phyloP scores from a whole-genome alignment of 257 asterid species.

The Nicotiana sylvestris region DNA sequence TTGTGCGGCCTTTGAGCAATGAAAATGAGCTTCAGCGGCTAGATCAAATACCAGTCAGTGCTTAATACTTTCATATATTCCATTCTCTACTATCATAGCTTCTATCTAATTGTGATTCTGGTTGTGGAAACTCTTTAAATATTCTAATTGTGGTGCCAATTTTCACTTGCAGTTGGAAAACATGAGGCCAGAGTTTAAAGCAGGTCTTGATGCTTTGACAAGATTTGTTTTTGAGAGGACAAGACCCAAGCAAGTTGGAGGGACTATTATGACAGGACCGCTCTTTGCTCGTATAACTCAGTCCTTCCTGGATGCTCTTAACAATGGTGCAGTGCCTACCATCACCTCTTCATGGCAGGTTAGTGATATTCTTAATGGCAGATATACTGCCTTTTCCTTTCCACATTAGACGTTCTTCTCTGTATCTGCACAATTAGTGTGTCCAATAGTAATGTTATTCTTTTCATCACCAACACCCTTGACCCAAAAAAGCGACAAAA shows the following conservation, averaged over 20 bases:
- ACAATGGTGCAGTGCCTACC: conserved; percentile 96
- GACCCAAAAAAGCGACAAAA: neutral
- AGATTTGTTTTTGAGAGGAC: conserved; percentile 93
- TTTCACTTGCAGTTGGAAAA: conserved; percentile 54
- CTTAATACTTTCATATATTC: conserved; percentile 4
- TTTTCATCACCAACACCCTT: neutral
- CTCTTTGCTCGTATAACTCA: conserved; percentile 87
- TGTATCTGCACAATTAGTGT: neutral
- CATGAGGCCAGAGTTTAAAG: conserved; percentile 80
- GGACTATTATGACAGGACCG: conserved; percentile 94
- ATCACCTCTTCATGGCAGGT: conserved; percentile 99
- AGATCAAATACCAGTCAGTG: conserved; percentile 71
- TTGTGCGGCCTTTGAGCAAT: conserved; percentile 82
- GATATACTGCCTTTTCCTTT: neutral
- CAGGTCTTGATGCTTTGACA: conserved; percentile 88
- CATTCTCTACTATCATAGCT: neutral
- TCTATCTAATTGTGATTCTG: neutral
- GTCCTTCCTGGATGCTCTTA: conserved; percentile 91
- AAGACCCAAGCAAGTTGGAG: conserved; percentile 92
- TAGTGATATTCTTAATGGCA: conserved; percentile 11
- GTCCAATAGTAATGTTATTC: neutral
- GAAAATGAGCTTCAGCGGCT: conserved; percentile 87
- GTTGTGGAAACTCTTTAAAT: neutral
- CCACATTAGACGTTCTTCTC: neutral
- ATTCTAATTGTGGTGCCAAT: neutral